Base-by-base conservation (phyloP, 768 basidiomycete species). In the Boletellus ananas region DNA sequence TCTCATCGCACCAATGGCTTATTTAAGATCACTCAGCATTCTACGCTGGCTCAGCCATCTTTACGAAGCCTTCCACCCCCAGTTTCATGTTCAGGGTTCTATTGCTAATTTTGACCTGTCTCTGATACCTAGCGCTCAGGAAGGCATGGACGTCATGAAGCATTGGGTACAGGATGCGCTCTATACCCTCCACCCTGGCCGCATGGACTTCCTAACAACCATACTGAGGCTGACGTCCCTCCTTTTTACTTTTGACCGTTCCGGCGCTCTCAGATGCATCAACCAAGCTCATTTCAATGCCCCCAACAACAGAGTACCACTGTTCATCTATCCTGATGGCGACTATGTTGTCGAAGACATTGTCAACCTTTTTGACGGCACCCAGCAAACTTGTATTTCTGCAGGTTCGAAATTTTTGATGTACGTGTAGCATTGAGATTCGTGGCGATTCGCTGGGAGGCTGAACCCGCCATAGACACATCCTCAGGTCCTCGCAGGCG, bases 21-120 rank as follows among this genome's bases (percentile, higher is more conserved):
- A 41, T 33, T 29, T 14, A 34, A 14, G 16, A 41, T 18, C 12
- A 18, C 13, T 9, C 49, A 57, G 56, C 5, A 17, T 49, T 13
- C 43, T 57, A 3, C 10, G 42, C 18, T 80, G 12, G 76, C 63
- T 83, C 8, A 57, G 54, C 4, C 70, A 66, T 23, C 62, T 85
- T 0, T 77, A 81, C 47, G 75, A 79, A 17, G 71, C 74, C 2
- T 43, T 84, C 6, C 70, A 74, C 50, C 83, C 84, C 3, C 59
- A 76, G 1, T 70, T 61, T 43, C 65, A 76, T 47, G 48, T 61
- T n/a, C 66, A 81, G 38, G 85, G 83, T 4, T 72, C 76, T 0
- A 46, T 61, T 0, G 60, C 71, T 0, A 54, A 65, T 37, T 60
- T 81, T 1, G 63, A 73, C 34, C 46, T 66, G 8, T 53, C 55